Base-by-base conservation (phyloP, 2,329 filamentous ascomycete genomes). In the Trematosphaeria pertusa region DNA sequence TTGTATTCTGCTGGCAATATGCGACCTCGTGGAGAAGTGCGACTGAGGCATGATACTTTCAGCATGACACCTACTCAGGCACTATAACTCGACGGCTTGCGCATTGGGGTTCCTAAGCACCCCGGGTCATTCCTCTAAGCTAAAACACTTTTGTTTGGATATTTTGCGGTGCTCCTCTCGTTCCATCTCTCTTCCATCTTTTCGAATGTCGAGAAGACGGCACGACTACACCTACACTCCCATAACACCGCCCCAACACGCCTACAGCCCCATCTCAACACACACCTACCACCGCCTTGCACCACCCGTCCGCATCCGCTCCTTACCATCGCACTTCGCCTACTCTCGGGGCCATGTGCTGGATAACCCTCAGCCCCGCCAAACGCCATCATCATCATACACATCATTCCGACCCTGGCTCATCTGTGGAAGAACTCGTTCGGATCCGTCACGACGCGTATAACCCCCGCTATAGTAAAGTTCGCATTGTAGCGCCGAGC, bases 341-440 rank as follows among this genome's bases (percentile, higher is more conserved):
- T 44, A 10, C 14, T 34, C 17, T 33, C 46, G 19, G 21, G 37
- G 50, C 42, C 40, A 68, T 68, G 65, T 68, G 65, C 52, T 68
- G 65, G 65, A 62, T 68, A 39, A 66, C 59, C 17, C 64, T 68
- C 24, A 61, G 59, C 4, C 64, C 64, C 36, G 21, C 47, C 39
- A 60, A 56, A 48, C 48, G 43, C 20, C 30, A 39, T 8, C 52
- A 60, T 39, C 46, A 37, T 14, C 48, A 42, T 20, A 50, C 48
- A 50, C 48, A 46, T 40, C 55, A 54, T 38, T 52, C 54, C 36
- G 52, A 43, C 36, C 35, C 55, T 48, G 58, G 57, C 40, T 61
- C 60, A 17, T 60, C 51, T 61, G 61, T 50, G 4, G 60, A 63
- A 46, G 56, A 66, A 17, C 54, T 67, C 58, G 61, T 65, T 20